Conservation (phyloP, 345 rosid species). For the Nephelium lappaceum region DNA sequence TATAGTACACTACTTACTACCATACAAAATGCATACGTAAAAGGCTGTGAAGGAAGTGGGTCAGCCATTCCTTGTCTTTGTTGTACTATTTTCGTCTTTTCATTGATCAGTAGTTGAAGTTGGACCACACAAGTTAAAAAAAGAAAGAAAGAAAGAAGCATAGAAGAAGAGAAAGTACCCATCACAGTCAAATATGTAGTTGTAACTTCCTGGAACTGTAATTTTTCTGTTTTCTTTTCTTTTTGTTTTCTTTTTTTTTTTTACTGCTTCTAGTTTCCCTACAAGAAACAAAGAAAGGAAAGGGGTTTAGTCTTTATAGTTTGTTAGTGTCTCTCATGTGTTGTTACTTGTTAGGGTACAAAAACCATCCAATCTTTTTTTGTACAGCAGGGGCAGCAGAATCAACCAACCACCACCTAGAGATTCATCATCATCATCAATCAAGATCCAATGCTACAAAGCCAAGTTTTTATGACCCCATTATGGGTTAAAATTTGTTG, state of each 20-base stretch:
- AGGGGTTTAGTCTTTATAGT: slow-evolving; percentile 21
- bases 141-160: slow-evolving; percentile 20
- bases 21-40: slow-evolving; percentile 54
- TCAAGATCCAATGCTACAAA: background rate
- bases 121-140: slow-evolving; percentile 45
- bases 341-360: slow-evolving; percentile 31
- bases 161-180: slow-evolving; percentile 1
- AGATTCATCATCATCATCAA: too few relatives aligned
- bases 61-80: slow-evolving; percentile 43
- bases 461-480: background rate
- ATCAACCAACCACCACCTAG: background rate
- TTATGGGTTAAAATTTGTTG: slow-evolving; percentile 6
- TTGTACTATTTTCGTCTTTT: slow-evolving; percentile 41
- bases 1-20: slow-evolving; percentile 47
- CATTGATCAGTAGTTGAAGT: slow-evolving; percentile 30
- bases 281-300: slow-evolving; percentile 31
- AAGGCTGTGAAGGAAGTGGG: slow-evolving; percentile 51
- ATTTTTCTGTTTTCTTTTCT: slow-evolving; percentile 7
- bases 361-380: slow-evolving; percentile 14
- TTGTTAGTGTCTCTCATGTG: slow-evolving; percentile 24
- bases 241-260: slow-evolving; percentile 2
- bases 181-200: slow-evolving; percentile 31
- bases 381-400: slow-evolving; percentile 36
- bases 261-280: slow-evolving; percentile 28
- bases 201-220: slow-evolving; percentile 37